Evolutionary conservation across 2,329 filamentous ascomycete genomes (phyloP).

Genomic region (Stagonosporopsis cucurbitacearum): DNA sequence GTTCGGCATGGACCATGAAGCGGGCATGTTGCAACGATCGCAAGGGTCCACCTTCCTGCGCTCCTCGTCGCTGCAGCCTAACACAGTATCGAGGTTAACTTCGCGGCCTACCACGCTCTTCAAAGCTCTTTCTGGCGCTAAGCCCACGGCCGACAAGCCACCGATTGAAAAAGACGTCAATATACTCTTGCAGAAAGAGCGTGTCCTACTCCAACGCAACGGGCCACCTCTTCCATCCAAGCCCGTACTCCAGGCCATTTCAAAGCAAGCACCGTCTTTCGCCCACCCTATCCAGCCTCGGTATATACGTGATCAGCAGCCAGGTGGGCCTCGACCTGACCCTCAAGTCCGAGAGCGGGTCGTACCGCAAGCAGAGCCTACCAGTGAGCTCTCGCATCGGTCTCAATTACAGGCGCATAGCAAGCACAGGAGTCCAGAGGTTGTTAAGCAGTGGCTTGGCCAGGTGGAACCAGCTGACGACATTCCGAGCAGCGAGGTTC

Average conservation of each 20-base stretch:
- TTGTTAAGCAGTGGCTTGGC: conserved; percentile 30
- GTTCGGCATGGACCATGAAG: conserved; percentile 43
- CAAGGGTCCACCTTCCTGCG: conserved; percentile 1
- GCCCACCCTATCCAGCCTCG: not conserved
- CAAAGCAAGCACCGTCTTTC: not conserved
- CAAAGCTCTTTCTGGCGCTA: not conserved
- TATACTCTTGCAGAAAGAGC: conserved; percentile 27
- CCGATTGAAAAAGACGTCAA: conserved; percentile 21
- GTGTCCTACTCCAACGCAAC: conserved; percentile 24
- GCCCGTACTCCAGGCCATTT: not conserved
- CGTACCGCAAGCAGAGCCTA: not conserved
- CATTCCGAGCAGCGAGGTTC: not conserved
- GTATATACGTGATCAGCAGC: not conserved
- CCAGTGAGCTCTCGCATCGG: not conserved
- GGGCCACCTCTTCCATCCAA: conserved; percentile 12
- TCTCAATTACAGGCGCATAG: conserved; percentile 8
- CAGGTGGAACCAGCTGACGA: conserved; percentile 16
- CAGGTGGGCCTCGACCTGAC: not conserved
- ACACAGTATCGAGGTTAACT: not conserved
- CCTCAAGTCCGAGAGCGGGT: conserved; percentile 7
- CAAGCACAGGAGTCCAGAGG: conserved; percentile 16
- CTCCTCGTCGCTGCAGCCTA: conserved; percentile 14
- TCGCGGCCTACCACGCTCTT: not conserved
- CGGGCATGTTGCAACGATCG: conserved; percentile 34
- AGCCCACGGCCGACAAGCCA: conserved; percentile 3